Evolutionary conservation across 331 rosid genomes (phyloP), one percentile per base, ranked within the genome.

Genomic region (Rhamnella rubrinervis): DNA sequence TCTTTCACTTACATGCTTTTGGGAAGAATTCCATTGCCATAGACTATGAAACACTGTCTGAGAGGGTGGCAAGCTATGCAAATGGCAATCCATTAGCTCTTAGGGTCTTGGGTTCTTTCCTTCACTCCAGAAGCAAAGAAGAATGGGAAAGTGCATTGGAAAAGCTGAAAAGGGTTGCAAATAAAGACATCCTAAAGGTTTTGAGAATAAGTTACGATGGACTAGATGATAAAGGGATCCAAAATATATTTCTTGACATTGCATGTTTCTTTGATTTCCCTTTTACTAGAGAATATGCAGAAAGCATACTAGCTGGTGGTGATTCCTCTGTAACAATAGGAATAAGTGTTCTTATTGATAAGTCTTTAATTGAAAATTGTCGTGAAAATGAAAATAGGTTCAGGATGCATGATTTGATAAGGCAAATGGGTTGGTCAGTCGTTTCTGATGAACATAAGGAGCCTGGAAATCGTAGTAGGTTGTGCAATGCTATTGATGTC

Each of bases 161-260:
- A 7, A 58, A 26, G 16, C 17, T 58, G 17, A 23, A 13, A 56
- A 56, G 25, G 26, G 1, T 20, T 21, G 40, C 62, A 0, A 13
- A 26, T 7, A 8, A 21, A 28, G 7, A 28, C 7, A 58, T 58
- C 9, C 17, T 10, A 13, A 11, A 23, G 7, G 37, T 58, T 1
- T 21, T 58, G 17, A 21, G 10, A 58, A 58, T 58, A 58, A 58
- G 39, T 58, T 58, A 20, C 13, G 62, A 58, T 58, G 62, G 62
- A 9, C 28, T 55, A 19, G 59, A 55, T 55, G 10, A 55, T 55
- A 20, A 55, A 55, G 23, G n/a, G 12, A 55, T 31, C 35, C 35
- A 18, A 20, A 19, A 55, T 8, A 55, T 55, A 55, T 55, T 55
- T 55, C 59, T 55, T 18, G 59, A 55, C n/a, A 55, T 55, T 17